phyloP scores from a whole-genome alignment of 192 early-diverging fungal genomes.

The Helicostylum pulchrum region DNA sequence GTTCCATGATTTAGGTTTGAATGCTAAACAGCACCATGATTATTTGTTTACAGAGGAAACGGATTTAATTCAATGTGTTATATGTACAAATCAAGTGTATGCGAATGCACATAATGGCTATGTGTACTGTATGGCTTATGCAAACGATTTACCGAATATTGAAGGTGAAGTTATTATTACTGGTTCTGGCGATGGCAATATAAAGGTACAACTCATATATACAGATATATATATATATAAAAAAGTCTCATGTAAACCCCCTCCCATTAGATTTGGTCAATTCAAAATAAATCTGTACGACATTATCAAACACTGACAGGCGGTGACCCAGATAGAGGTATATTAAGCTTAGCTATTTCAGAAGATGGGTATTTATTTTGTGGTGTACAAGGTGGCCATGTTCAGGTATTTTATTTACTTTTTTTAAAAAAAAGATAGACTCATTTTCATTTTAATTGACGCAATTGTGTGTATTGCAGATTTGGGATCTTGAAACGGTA shows the following conservation, averaged over 20 bases:
- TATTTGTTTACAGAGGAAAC: conserved; percentile 21
- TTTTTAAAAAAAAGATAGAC: neutral
- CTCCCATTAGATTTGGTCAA: conserved; percentile 21
- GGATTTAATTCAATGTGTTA: conserved; percentile 49
- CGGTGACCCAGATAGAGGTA: conserved; percentile 41
- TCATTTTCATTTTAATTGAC: neutral
- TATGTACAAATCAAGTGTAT: conserved; percentile 47
- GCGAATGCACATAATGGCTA: conserved; percentile 70
- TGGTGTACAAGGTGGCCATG: conserved; percentile 67
- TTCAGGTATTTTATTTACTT: conserved; percentile 47
- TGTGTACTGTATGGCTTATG: conserved; percentile 58
- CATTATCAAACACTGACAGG: conserved; percentile 24
- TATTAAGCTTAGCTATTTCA: conserved; percentile 58
- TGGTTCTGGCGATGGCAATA: conserved; percentile 63
- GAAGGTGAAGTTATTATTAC: conserved; percentile 48
- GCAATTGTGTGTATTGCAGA: conserved; percentile 23
- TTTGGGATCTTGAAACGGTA: conserved; percentile 72
- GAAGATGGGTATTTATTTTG: conserved; percentile 66
- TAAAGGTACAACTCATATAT: conserved; percentile 38
- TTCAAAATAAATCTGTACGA: conserved; percentile 20
- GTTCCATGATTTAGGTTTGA: neutral
- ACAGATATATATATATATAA: neutral
- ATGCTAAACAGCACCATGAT: neutral
- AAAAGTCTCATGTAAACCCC: neutral
- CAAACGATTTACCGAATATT: conserved; percentile 41